Base-by-base conservation (phyloP, 2,329 filamentous ascomycete species). In the Diaporthe amygdali region DNA sequence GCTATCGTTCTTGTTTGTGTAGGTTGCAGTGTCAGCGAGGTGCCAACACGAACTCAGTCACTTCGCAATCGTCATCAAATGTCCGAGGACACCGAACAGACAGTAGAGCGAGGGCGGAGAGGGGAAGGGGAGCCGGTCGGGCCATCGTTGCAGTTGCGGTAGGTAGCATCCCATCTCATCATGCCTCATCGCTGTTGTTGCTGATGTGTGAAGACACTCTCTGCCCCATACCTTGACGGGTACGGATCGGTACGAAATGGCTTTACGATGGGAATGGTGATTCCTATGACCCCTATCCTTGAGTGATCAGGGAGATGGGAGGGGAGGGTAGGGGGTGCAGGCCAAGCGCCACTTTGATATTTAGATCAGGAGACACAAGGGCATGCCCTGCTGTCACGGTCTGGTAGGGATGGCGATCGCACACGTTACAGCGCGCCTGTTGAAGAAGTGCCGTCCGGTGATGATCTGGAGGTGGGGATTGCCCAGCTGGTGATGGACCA, bases 1-100 rank as follows among this genome's bases (percentile, higher is more conserved):
- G 47, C 32, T 47, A 30, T 46, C 20, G 34, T 51, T 77, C 80
- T 72, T 77, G 79, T n/a, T 25, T 56, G 49, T 39, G 39, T 51
- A 55, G 59, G 68, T 37, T 66, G n/a, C 56, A 49, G 17, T 68
- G 54, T 64, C 66, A 63, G 51, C 55, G 68, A 34, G 41, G 25
- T 66, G 30, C 56, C 71, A 71, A 76, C 71, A 74, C 71, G 71
- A 74, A 59, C 64, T 72, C 71, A 74, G 66, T 39, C 64, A 67
- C 69, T 37, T 27, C 44, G 30, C 30, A 41, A 37, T 64, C 30
- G 22, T n/a, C 59, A 64, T 49, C 59, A 49, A 75, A 74, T 75
- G 74, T 75, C 75, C 75, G 63, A 76, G 74, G 71, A 74, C 41
- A 61, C 54, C 52, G 66, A 68, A 34, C 9, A 10, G 30, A 49